phyloP scores from a whole-genome alignment of 2,329 filamentous ascomycete species.

The Bipolaris sorokiniana region DNA sequence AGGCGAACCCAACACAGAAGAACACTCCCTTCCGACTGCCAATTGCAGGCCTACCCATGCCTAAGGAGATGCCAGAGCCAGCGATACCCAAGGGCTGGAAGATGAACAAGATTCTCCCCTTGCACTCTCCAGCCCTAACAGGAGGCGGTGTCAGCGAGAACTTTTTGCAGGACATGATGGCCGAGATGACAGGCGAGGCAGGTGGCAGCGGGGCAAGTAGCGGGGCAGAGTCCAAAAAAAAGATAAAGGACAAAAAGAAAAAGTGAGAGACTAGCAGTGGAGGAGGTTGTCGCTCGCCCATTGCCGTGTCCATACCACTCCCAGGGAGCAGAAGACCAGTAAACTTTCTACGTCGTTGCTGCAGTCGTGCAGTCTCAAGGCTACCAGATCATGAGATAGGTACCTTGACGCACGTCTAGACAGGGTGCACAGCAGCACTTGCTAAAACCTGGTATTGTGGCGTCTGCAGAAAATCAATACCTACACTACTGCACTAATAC shows the following conservation, averaged over 20 bases:
- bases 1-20: constrained; percentile 77
- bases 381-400: constrained; percentile 1
- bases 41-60: constrained; percentile 73
- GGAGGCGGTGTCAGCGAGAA: constrained; percentile 95
- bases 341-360: background rate
- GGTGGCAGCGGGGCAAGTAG: constrained; percentile 32
- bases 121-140: constrained; percentile 86
- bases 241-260: constrained; percentile 49
- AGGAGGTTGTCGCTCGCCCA: background rate
- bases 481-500: constrained; percentile 3
- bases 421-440: background rate
- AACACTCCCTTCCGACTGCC: constrained; percentile 72
- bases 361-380: constrained; percentile 1
- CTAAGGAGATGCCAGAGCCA: constrained; percentile 72
- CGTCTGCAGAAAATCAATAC: background rate
- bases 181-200: constrained; percentile 72
- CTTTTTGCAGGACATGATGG: constrained; percentile 95
- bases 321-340: background rate
- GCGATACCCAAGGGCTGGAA: constrained; percentile 83
- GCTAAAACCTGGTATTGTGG: background rate
- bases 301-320: background rate
- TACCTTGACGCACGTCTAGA: constrained; percentile 6
- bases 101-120: constrained; percentile 80
- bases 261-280: constrained; percentile 31
- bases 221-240: constrained; percentile 39